Base-by-base conservation (phyloP, 2,329 filamentous ascomycete genomes). In the Conoideocrella luteorostrata region DNA sequence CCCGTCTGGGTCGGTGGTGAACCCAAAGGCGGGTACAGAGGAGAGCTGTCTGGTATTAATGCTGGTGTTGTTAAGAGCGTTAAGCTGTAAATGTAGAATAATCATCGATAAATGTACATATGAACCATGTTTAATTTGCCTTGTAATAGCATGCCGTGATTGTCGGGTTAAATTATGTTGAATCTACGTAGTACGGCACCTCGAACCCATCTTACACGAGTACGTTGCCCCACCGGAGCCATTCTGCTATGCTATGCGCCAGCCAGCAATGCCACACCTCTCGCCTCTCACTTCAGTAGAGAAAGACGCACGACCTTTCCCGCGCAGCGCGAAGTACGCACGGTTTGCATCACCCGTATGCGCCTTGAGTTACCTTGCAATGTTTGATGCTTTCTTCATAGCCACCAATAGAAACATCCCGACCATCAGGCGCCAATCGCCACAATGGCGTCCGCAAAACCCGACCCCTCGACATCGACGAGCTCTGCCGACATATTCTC, bases 41-140 rank as follows among this genome's bases (percentile, higher is more conserved):
- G 93, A 69, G 93, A 97, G 66, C 69, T 86, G 69, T 93, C 90
- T 33, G 93, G 93, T 80, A 95, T 98, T 70, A 97, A 96, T 75
- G 86, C 84, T 55, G 86, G 86, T 17, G 68, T 98, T 65, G 82
- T 97, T 57, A 95, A 93, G 80, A 95, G 88, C 76, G 78, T 87
- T 60, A 97, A 93, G 74, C 72, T 98, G 68, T 91, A 80, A 15
- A 30, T 20, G 3, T 0, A n/a, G 37, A 6, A 7, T 3, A 24
- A 34, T 41, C 7, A 5, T 29, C 15, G 6, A 21, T 17, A n/a
- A 11, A 26, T 21, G 21, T 43, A 32, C 21, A 37, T 26, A 17
- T 11, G 3, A 10, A 21, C 7, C 15, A n/a, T n/a, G n/a, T n/a
- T n/a, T n/a, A n/a, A n/a, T n/a, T n/a, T n/a, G n/a, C n/a, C n/a